Percentiles rank a stretch among this genome's conserved stretches.
Evolutionary conservation across 441 rosid species (phyloP).

Genomic region (Lepidium campestre): DNA sequence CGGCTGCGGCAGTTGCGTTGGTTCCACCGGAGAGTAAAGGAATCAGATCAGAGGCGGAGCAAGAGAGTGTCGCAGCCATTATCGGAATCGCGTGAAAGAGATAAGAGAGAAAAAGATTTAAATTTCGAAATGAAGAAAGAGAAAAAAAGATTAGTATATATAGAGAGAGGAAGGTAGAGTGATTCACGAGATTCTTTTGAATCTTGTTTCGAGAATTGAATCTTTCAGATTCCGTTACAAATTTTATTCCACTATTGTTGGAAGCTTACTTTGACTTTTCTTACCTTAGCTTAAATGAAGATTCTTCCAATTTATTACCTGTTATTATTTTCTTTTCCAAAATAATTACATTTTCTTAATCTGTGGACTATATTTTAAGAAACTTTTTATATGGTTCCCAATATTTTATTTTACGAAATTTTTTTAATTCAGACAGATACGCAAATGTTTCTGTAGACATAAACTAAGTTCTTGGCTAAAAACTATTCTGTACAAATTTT

Average conservation of each 20-base stretch:
- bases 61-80: constrained; percentile 19
- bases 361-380: too few species aligned
- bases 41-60: constrained; percentile 20
- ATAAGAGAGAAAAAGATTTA: not conserved
- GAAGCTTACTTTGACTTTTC: too few species aligned
- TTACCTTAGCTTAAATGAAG: too few species aligned
- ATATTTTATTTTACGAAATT: too few species aligned
- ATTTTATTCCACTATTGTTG: not conserved
- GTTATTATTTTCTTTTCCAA: too few species aligned
- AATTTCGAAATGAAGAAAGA: not conserved
- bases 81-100: not conserved
- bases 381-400: too few species aligned
- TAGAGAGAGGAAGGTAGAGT: constrained; percentile 15
- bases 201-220: constrained; percentile 13
- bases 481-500: not conserved
- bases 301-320: too few species aligned
- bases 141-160: not conserved
- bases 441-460: not conserved
- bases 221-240: constrained; percentile 10
- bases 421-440: not conserved
- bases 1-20: constrained; percentile 26
- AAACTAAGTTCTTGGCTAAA: not conserved
- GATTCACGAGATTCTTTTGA: constrained; percentile 29
- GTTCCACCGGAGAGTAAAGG: constrained; percentile 15
- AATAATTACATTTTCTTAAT: too few species aligned